These are phyloP conservation scores for Gossypium anomalum DNA, from an alignment of 345 rosid species.

Conservation along the genomic window DNA sequence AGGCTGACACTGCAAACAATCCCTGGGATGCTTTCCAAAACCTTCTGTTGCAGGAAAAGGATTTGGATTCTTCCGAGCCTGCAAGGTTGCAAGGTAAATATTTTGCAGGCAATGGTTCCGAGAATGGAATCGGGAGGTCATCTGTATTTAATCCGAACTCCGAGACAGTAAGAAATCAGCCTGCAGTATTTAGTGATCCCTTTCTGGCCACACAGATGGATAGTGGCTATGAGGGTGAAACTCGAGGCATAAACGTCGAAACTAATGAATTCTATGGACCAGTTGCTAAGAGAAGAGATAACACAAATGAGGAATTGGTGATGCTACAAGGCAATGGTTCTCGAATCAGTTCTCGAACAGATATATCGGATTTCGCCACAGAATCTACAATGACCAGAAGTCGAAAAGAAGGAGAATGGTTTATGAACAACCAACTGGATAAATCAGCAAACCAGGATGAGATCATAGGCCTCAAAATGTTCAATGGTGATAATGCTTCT, in stretches of 20 bases:
- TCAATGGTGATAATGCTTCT: conserved; percentile 38
- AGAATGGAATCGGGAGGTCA: not conserved
- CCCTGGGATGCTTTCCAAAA: conserved; percentile 86
- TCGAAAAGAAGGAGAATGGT: conserved; percentile 73
- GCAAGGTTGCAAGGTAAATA: conserved; percentile 30
- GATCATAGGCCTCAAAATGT: conserved; percentile 38
- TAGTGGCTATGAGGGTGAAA: conserved; percentile 32
- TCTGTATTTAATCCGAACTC: conserved; percentile 13
- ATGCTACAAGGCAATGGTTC: conserved; percentile 38
- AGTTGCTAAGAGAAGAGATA: conserved; percentile 35
- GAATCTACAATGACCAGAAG: conserved; percentile 42
- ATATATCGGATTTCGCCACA: conserved; percentile 36
- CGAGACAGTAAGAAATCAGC: conserved; percentile 40
- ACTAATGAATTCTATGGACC: conserved; percentile 34
- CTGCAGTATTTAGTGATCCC: conserved; percentile 46
- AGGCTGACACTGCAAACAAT: conserved; percentile 20
- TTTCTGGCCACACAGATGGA: conserved; percentile 40
- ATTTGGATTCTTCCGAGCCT: conserved; percentile 30
- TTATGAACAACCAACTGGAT: conserved; percentile 37
- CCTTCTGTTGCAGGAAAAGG: conserved; percentile 66
- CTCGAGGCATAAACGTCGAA: conserved; percentile 36
- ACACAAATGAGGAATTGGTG: conserved; percentile 46
- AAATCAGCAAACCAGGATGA: conserved; percentile 31
- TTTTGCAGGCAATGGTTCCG: conserved; percentile 19
- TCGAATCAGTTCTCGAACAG: conserved; percentile 24